Percentiles rank a stretch among this genome's conserved stretches.
Conservation (phyloP, 495 filamentous ascomycete genomes). For the Rhypophila decipiens region DNA sequence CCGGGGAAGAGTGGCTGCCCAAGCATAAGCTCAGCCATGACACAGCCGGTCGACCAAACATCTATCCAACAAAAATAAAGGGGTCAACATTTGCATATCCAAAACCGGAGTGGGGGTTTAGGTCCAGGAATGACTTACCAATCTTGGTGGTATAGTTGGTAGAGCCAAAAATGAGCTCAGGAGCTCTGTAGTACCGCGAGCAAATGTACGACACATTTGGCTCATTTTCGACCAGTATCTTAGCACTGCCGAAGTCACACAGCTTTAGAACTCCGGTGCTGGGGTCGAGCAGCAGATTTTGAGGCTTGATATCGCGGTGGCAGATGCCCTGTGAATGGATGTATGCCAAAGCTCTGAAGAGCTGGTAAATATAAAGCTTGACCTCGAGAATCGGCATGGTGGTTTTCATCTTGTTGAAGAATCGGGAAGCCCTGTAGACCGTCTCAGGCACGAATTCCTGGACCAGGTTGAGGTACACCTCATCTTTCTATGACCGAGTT, state of each 20-base stretch:
- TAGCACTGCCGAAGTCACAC: slow-evolving; percentile 98
- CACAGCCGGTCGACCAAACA: slow-evolving; percentile 98
- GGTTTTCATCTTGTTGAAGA: slow-evolving; percentile 99
- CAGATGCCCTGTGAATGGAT: slow-evolving; percentile 99
- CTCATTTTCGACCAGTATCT: slow-evolving; percentile 98
- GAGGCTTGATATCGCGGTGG: slow-evolving; percentile 98
- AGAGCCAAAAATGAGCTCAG: slow-evolving; percentile 96
- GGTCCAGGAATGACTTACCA: slow-evolving; percentile 52
- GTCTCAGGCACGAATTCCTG: slow-evolving; percentile 98
- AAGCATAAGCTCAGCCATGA: slow-evolving; percentile 99
- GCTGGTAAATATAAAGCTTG: slow-evolving; percentile 99
- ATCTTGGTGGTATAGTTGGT: slow-evolving; percentile 99
- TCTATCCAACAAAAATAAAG: slow-evolving; percentile 63
- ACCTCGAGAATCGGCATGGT: slow-evolving; percentile 99
- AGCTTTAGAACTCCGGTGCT: slow-evolving; percentile 88
- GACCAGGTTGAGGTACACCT: slow-evolving; percentile 97
- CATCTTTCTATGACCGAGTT: slow-evolving; percentile 69
- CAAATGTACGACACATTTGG: slow-evolving; percentile 99
- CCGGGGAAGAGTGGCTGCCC: slow-evolving; percentile 98
- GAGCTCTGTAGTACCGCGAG: slow-evolving; percentile 96
- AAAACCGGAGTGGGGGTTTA: too few relatives aligned
- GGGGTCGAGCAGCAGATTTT: slow-evolving; percentile 92
- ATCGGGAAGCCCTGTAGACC: slow-evolving; percentile 95
- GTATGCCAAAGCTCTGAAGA: slow-evolving; percentile 96
- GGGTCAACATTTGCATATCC: too few relatives aligned